These are phyloP conservation scores for Claviceps pazoutovae DNA, from an alignment of 2,329 filamentous ascomycete species.

Conservation along the genomic window DNA sequence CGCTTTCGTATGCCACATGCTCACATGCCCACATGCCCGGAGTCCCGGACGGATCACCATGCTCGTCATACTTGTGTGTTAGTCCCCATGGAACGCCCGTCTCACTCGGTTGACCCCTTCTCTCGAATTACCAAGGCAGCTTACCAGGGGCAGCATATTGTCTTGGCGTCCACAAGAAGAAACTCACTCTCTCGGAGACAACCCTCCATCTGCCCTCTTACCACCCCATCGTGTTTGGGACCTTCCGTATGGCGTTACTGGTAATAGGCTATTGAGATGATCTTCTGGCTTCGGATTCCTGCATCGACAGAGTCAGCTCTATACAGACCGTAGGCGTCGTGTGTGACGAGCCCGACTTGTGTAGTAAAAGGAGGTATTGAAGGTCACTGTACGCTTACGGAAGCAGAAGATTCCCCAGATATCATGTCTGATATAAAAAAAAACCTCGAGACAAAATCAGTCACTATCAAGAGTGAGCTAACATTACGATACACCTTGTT, in stretches of 20 bases:
- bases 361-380: no score
- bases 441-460: no score
- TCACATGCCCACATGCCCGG: no score
- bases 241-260: not conserved
- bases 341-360: not conserved
- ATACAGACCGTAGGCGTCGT: not conserved
- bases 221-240: not conserved
- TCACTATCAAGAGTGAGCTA: no score
- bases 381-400: no score
- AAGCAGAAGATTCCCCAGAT: no score
- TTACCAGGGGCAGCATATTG: not conserved
- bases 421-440: no score
- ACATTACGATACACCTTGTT: no score
- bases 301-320: slow-evolving; percentile 1
- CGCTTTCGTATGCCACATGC: no score
- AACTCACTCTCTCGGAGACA: not conserved
- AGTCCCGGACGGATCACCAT: not conserved
- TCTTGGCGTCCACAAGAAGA: not conserved
- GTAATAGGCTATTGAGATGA: not conserved
- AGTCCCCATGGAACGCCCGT: no score
- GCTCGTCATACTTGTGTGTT: not conserved
- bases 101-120: not conserved
- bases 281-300: not conserved
- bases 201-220: not conserved
- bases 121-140: not conserved